Evolutionary conservation across 2,329 filamentous ascomycete species (phyloP), one percentile per base, ranked within the genome.

Genomic region (Blumeriella jaapii): DNA sequence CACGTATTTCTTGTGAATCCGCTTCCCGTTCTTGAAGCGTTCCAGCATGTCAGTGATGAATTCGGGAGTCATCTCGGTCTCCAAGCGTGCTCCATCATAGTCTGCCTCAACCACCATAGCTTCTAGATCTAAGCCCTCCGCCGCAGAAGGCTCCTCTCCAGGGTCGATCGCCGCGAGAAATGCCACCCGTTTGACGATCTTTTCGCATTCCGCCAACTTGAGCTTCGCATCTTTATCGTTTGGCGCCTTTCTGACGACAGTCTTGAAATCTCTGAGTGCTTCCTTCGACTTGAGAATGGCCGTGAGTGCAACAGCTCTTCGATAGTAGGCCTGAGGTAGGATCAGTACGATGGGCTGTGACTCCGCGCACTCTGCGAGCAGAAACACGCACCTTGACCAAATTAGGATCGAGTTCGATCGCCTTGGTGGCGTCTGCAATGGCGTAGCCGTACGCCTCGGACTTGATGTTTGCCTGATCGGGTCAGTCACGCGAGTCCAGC

Each of bases 11-110:
- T 76, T 79, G 60, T 91, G 85, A 38, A 98, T 71, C 62, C 84
- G 89, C 71, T 98, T 96, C 55, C 91, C 91, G 32, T 74, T 79
- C 71, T 93, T 94, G 71, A 98, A 98, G 19, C 91, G 70, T 59
- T 91, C 74, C 38, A 85, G 89, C 89, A 96, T 95, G 63, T 98
- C 89, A 51, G 93, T 82, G 51, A 98, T 83, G 55, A 98, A 98
- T 52, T 95, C 89, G 49, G 89, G 74, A 1, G 89, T 95, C 86
- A 98, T 98, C 57, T 82, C 70, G 33, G 79, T 71, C 24, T 72
- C 79, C 34, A 98, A 64, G 38, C 69, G 70, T 14, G 77, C 79
- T 42, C 91, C 91, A 54, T 98, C 91, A 54, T 98, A 98, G 36
- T 70, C 69, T 14, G 77, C 64, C 43, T 95, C 87, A 12, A 98